These are phyloP conservation scores for Colletotrichum tropicicola DNA, from an alignment of 2,329 filamentous ascomycete genomes.

Conservation along the genomic window DNA sequence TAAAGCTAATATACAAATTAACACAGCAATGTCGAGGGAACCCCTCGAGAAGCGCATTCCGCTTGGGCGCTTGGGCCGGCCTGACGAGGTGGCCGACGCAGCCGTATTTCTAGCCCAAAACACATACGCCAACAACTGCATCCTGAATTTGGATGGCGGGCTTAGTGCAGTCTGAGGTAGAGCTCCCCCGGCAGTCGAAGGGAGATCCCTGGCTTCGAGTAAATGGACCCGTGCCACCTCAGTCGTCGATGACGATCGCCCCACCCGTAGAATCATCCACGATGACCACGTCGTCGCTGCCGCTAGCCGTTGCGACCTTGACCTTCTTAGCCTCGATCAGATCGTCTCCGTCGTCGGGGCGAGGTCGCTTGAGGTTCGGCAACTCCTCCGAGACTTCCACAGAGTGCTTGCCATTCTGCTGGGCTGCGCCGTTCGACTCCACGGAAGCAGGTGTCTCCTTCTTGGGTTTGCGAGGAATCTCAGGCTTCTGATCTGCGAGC, in stretches of 20 bases:
- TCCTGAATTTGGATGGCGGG: constrained; percentile 87
- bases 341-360: constrained; percentile 51
- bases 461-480: constrained; percentile 65
- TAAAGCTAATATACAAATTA: constrained; percentile 50
- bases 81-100: constrained; percentile 82
- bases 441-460: constrained; percentile 39
- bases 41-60: constrained; percentile 36
- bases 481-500: constrained; percentile 49
- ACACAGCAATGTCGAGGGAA: constrained; percentile 36
- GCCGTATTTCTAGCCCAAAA: constrained; percentile 81
- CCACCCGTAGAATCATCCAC: constrained; percentile 52
- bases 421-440: constrained; percentile 49
- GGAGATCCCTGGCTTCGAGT: constrained; percentile 1
- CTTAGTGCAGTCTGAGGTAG: constrained; percentile 69
- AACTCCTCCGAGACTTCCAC: constrained; percentile 43
- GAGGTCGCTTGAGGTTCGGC: constrained; percentile 55
- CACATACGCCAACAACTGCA: constrained; percentile 85
- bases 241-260: constrained; percentile 74
- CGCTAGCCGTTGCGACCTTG: constrained; percentile 46
- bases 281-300: constrained; percentile 53
- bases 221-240: constrained; percentile 34
- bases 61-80: constrained; percentile 68
- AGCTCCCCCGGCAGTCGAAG: neutral
- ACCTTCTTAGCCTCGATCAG: constrained; percentile 56
- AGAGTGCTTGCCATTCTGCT: constrained; percentile 51